phyloP scores from a whole-genome alignment of 495 filamentous ascomycete species.

The Daldinia decipiens region DNA sequence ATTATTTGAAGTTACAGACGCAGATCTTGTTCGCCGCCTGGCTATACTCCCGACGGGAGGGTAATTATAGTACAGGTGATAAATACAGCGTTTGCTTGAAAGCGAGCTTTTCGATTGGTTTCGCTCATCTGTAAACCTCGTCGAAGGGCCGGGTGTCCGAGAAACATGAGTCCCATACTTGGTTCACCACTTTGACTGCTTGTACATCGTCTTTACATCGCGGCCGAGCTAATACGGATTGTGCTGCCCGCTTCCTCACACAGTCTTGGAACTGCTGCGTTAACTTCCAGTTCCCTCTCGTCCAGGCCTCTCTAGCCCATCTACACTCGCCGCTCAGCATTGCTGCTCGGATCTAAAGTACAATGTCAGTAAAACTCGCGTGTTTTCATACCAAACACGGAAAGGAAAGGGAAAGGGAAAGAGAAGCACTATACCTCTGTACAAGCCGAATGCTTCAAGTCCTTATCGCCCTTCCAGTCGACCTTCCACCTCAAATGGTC shows the following conservation, averaged over 20 bases:
- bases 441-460: slow-evolving; percentile 88
- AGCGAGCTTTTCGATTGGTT: background rate
- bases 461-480: slow-evolving; percentile 73
- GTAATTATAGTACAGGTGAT: slow-evolving; percentile 27
- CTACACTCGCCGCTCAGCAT: slow-evolving; percentile 94
- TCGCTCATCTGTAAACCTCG: slow-evolving; percentile 85
- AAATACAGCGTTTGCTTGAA: slow-evolving; percentile 30
- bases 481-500: slow-evolving; percentile 93
- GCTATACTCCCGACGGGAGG: slow-evolving; percentile 6
- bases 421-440: slow-evolving; percentile 77
- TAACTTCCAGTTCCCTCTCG: slow-evolving; percentile 82
- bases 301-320: slow-evolving; percentile 87
- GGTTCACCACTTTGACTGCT: slow-evolving; percentile 87
- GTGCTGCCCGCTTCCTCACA: slow-evolving; percentile 79
- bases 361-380: slow-evolving; percentile 19
- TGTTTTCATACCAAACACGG: background rate
- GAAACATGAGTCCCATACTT: slow-evolving; percentile 98
- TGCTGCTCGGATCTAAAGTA: slow-evolving; percentile 81
- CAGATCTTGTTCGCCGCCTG: slow-evolving; percentile 16
- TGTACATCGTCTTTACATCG: slow-evolving; percentile 86
- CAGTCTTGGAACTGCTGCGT: slow-evolving; percentile 95
- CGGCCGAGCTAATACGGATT: slow-evolving; percentile 78
- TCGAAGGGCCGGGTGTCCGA: slow-evolving; percentile 93
- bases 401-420: background rate
- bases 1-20: slow-evolving; percentile 21